phyloP scores from a whole-genome alignment of 495 filamentous ascomycete species.

The Talaromyces stipitatus region DNA sequence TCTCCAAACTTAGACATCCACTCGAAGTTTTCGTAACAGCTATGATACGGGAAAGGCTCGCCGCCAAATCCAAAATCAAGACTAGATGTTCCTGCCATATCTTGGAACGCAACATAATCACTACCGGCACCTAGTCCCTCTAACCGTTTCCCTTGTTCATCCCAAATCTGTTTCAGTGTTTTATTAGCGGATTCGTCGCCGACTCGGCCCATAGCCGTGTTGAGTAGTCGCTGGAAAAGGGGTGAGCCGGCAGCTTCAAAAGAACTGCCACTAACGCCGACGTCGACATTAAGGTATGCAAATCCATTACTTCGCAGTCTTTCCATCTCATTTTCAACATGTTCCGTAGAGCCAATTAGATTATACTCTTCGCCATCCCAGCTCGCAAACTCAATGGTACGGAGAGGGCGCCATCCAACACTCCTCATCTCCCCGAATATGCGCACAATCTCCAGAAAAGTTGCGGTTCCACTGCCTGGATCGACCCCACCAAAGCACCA shows the following conservation, averaged over 20 bases:
- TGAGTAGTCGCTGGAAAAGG: conserved; percentile 61
- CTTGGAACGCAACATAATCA: conserved; percentile 88
- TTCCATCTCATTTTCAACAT: conserved; percentile 65
- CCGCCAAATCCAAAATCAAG: conserved; percentile 80
- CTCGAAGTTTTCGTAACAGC: conserved; percentile 82
- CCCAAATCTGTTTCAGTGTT: conserved; percentile 71
- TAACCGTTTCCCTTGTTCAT: conserved; percentile 48
- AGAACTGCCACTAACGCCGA: conserved; percentile 64
- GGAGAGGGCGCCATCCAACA: conserved; percentile 81
- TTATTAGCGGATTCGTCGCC: conserved; percentile 64
- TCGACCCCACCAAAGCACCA: conserved; percentile 86
- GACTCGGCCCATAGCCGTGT: conserved; percentile 64
- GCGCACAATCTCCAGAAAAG: conserved; percentile 79
- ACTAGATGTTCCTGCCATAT: conserved; percentile 85
- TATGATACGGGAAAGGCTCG: conserved; percentile 63
- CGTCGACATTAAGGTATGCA: conserved; percentile 89
- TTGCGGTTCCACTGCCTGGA: conserved; percentile 81
- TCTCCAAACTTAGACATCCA: conserved; percentile 78
- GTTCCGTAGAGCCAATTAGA: conserved; percentile 88
- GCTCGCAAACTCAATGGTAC: conserved; percentile 88
- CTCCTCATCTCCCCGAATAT: conserved; percentile 68
- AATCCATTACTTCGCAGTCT: conserved; percentile 53
- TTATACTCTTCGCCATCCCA: conserved; percentile 97
- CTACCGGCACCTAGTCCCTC: conserved; percentile 70
- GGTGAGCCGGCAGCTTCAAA: conserved; percentile 77